Conservation (phyloP, 2,329 filamentous ascomycete genomes). For the Lasiodiplodia citricola region DNA sequence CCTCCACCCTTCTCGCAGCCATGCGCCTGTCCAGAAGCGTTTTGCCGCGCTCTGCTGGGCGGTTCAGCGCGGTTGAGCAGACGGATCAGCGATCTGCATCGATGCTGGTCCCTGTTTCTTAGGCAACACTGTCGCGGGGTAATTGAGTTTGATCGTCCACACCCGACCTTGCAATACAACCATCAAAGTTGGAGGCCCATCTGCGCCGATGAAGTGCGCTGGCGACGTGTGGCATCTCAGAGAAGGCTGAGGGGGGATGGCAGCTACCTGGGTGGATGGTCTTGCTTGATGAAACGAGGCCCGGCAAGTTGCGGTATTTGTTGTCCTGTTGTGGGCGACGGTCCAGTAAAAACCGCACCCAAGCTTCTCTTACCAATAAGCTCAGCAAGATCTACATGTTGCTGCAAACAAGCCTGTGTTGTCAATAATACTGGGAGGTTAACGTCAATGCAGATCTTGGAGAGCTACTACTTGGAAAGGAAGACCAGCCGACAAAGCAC, state of each 20-base stretch:
- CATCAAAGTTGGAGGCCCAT: not conserved
- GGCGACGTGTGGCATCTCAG: not conserved
- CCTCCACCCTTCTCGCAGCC: not conserved
- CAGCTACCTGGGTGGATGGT: not conserved
- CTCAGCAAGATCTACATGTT: not conserved
- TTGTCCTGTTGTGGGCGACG: not conserved
- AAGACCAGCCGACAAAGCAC: not conserved
- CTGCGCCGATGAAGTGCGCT: not conserved
- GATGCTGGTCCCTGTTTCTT: slow-evolving; percentile 9
- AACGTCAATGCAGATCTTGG: not conserved
- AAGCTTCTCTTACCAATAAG: not conserved
- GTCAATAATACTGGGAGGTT: not conserved
- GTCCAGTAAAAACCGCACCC: not conserved
- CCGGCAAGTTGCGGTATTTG: not conserved
- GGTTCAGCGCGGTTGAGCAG: not conserved
- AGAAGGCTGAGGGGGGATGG: not conserved
- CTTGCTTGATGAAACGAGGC: not conserved
- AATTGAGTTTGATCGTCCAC: not conserved
- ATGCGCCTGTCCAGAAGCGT: not conserved
- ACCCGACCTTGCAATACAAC: not conserved
- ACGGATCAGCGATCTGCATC: slow-evolving; percentile 9
- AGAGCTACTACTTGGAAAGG: not conserved
- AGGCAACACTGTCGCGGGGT: not conserved
- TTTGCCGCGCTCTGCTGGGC: slow-evolving; percentile 2
- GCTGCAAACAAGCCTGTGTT: not conserved